phyloP scores from a whole-genome alignment of 2,329 filamentous ascomycete species.

The Aspergillus udagawae region DNA sequence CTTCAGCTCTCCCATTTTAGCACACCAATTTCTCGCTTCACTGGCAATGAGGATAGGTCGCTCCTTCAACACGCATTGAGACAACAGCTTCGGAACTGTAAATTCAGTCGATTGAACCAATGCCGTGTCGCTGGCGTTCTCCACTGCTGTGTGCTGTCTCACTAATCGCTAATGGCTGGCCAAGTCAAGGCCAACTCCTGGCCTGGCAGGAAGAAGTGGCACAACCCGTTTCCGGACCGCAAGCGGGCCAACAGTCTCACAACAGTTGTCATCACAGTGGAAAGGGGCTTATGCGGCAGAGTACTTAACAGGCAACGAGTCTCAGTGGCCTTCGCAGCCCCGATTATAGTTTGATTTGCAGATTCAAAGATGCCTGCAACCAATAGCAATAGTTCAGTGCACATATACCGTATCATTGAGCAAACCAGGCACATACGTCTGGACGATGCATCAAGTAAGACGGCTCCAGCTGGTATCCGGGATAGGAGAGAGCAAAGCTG shows the following conservation, averaged over 20 bases:
- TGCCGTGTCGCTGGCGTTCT: neutral
- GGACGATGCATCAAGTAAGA: neutral
- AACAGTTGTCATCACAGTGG: neutral
- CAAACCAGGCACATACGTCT: neutral
- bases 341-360: neutral
- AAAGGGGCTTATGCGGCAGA: neutral
- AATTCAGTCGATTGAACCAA: neutral
- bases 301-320: neutral
- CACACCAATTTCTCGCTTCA: neutral
- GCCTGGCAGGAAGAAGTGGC: neutral
- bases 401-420: neutral
- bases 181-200: no score
- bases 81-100: neutral
- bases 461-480: neutral
- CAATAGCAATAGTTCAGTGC: neutral
- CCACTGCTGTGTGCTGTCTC: no score
- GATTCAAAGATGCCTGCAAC: neutral
- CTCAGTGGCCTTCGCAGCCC: neutral
- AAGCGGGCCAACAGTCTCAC: neutral
- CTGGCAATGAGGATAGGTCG: neutral
- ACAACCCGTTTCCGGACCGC: neutral
- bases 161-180: no score
- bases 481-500: neutral
- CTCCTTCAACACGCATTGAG: neutral
- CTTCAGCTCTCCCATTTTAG: no score